Evolutionary conservation across 176 grass and related monocot species (phyloP), one percentile per base, ranked within the genome.

Genomic region (Phyllostachys edulis): DNA sequence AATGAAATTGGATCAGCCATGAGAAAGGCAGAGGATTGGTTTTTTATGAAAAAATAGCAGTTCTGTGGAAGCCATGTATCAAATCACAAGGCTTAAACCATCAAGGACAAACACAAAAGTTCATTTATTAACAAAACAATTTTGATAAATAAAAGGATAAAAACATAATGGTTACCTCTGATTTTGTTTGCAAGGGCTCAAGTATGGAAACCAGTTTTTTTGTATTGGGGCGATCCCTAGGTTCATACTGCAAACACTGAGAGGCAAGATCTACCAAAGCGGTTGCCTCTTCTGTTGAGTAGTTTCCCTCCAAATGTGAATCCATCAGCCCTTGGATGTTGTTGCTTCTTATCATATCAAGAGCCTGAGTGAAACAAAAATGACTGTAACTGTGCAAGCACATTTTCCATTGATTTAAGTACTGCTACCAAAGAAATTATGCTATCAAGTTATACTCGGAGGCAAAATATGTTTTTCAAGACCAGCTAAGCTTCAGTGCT

Each of bases 231-330:
- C 97, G 93, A 23, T 99, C 97, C 87, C 97, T 90, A 80, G 97
- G 90, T 85, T 99, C 97, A 78, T 99, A 96, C 42, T 92, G 88
- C 52, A 99, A 83, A 65, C 97, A 99, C 47, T 94, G 88, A 80
- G 91, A 94, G 63, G 90, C 97, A 63, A 99, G 91, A 79, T 96
- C 90, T 9, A 99, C 93, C 40, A 96, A 67, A 46, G 91, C 47
- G 11, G 91, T 91, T 6, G 97, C 97, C 85, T 96, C 91, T 80
- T 99, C 91, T 5, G 86, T 92, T 23, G 97, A 92, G 82, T 96
- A 99, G 23, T 96, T 96, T 32, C 93, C 97, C 62, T 99, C 97
- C 85, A 99, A 71, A 94, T 99, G 97, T 69, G 97, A 99, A 78
- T 99, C 97, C 97, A 99, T 92, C 56, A 99, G 51, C 32, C 87